phyloP scores from a whole-genome alignment of 495 filamentous ascomycete genomes.

The Daldinia decipiens region DNA sequence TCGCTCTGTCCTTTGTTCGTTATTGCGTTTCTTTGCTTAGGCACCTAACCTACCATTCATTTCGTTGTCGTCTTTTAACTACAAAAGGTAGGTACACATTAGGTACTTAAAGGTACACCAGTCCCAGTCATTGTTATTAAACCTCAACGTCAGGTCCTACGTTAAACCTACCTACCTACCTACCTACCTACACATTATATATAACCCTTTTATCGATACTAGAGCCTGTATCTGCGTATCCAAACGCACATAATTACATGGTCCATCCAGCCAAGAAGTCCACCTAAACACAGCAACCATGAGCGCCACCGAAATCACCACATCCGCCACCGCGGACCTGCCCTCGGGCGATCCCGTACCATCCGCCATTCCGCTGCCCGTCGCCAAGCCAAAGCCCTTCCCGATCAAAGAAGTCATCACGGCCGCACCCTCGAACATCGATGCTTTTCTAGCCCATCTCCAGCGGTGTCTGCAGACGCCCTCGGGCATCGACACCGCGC shows the following conservation, averaged over 20 bases:
- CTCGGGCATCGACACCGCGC: slow-evolving; percentile 67
- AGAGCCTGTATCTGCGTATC: too few relatives aligned
- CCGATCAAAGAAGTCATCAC: slow-evolving; percentile 49
- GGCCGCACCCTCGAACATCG: slow-evolving; percentile 53
- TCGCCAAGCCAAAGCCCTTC: slow-evolving; percentile 51
- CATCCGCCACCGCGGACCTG: slow-evolving; percentile 49
- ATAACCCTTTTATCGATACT: too few relatives aligned
- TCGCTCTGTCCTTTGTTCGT: not conserved
- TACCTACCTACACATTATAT: too few relatives aligned
- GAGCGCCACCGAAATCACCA: slow-evolving; percentile 39
- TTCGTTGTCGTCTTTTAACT: not conserved
- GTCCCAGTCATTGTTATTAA: not conserved
- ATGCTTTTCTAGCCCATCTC: slow-evolving; percentile 63
- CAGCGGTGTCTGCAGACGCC: slow-evolving; percentile 67
- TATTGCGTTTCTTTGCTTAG: not conserved
- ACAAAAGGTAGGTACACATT: too few relatives aligned
- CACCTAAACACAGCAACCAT: slow-evolving; percentile 15
- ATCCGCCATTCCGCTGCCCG: slow-evolving; percentile 52
- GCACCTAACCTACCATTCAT: not conserved
- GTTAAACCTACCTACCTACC: too few relatives aligned
- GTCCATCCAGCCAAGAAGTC: too few relatives aligned
- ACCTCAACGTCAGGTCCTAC: not conserved
- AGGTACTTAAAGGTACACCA: too few relatives aligned
- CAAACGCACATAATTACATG: too few relatives aligned
- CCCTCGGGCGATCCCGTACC: slow-evolving; percentile 53